Percentiles rank a stretch among this genome's conserved stretches.
phyloP scores from a whole-genome alignment of 768 basidiomycete genomes.

The Solioccasus polychromus region DNA sequence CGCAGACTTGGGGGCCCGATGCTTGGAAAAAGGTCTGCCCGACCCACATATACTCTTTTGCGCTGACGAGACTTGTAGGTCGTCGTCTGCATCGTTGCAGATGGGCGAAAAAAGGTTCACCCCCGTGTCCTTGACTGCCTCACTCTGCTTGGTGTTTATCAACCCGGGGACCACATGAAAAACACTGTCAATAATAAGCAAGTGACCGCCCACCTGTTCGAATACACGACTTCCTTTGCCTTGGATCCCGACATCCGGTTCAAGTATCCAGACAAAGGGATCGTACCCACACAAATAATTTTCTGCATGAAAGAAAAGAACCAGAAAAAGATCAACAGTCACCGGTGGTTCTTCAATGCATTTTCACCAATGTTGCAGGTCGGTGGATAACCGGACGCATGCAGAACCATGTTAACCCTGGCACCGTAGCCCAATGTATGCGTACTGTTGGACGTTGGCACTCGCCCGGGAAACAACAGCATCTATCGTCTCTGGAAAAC shows the following conservation, averaged over 20 bases:
- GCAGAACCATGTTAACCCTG: not conserved
- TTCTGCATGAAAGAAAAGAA: conserved; percentile 92
- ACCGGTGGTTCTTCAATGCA: conserved; percentile 97
- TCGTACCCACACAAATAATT: conserved; percentile 92
- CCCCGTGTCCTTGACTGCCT: conserved; percentile 85
- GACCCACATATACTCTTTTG: not conserved
- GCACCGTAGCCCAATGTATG: conserved; percentile 77
- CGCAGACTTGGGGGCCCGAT: conserved; percentile 93
- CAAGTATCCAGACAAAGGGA: conserved; percentile 87
- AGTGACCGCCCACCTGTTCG: conserved; percentile 76
- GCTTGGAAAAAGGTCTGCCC: conserved; percentile 86
- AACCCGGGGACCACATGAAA: conserved; percentile 59
- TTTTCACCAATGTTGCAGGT: conserved; percentile 82
- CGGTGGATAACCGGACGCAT: conserved; percentile 13
- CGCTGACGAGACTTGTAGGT: conserved; percentile 45
- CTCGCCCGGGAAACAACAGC: conserved; percentile 81
- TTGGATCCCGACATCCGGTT: conserved; percentile 79
- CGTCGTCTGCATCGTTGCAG: conserved; percentile 89
- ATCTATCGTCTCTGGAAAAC: conserved; percentile 96
- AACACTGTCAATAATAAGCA: conserved; percentile 70
- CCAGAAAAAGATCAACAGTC: conserved; percentile 95
- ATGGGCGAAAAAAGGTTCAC: conserved; percentile 80
- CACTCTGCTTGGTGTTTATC: conserved; percentile 91
- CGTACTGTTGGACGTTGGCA: conserved; percentile 91
- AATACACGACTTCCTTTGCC: conserved; percentile 81